Evolutionary conservation across 176 grass and related monocot species (phyloP), one percentile per base, ranked within the genome.

Genomic region (Canna indica): DNA sequence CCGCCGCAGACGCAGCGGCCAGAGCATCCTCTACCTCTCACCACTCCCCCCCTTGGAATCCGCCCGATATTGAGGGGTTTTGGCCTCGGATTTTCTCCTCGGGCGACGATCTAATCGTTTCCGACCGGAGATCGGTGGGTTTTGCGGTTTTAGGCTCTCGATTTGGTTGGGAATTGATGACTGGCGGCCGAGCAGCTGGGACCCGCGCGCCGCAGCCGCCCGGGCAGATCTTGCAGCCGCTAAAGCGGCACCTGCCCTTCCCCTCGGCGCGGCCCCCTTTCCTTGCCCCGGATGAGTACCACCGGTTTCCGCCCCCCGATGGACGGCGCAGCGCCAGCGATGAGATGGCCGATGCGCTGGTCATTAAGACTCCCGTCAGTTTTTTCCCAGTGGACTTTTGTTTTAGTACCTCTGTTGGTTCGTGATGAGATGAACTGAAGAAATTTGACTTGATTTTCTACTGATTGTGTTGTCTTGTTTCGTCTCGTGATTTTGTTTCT

Each of bases 281-380:
- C 27, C 44, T 4, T 9, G 42, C 44, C 39, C 41, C 41, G 44
- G 68, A 70, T 3, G 68, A 70, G 68, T 70, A 70, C 44, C 68
- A 70, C 44, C 42, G 68, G 18, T 50, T 70, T 26, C 29, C 68
- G 17, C 25, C 4, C 26, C 29, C 68, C 45, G 44, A 48, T 11
- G 28, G 44, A 8, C 68, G 68, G 68, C 27, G 68, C 9, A 32
- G 2, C 24, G 27, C 68, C 0, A 8, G n/a, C 68, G 28, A 48
- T 17, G 68, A 70, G 25, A 48, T 38, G 42, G 27, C 13, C 28
- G 68, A 70, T 46, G 44, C 42, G 4, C 68, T 70, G 12, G 28
- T 48, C 16, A 50, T 50, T 16, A 70, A 32, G 44, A 70, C 68
- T 47, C 68, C 68, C 33, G 68, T 70, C 3, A 33, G 68, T 70